Base-by-base conservation (phyloP, 73 alveolate genomes). In the Blepharisma stoltei region DNA sequence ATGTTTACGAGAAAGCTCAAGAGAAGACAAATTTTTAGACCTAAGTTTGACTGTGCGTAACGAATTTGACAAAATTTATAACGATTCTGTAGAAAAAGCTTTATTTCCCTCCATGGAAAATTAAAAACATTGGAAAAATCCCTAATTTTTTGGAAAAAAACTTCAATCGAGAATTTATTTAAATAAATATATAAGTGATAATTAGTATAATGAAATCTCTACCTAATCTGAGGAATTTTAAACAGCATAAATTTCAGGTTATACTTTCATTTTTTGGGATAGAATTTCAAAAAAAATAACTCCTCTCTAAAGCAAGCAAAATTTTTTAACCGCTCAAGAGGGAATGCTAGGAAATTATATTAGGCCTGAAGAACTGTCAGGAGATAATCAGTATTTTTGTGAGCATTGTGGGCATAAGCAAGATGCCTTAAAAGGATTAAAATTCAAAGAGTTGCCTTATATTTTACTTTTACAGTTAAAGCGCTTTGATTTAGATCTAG, bases 351-450 rank as follows among this genome's bases (percentile, higher is more conserved):
- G 88, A 80, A 90, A 88, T 81, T 95, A 86, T 77, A 87, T 93
- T 71, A 92, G 91, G 69, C 97, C 98, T 9, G 98, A 93, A 43
- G 11, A 55, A 6, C 88, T 95, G 25, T 92, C 87, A 68, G 95
- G 92, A 32, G 93, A 76, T 67, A 95, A 95, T 83, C 85, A 88
- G 80, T 95, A 93, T 81, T 76, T 80, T 71, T 95, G 99, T 79
- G 94, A 88, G 67, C 81, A 68, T 68, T 95, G 99, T 68, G 81
- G 86, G 76, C 86, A 93, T 68, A 95, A 95, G 67, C 95, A 85
- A 8, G 92, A 91, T 60, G 99, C 99, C 1, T 88, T 78, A 67
- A 95, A 93, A 85, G 97, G 95, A 60, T 84, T 89, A 32, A 89
- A 88, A 81, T 85, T 95, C 55, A 82, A 77, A 45, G 78, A 77